A percentile compares a stretch with the other conserved stretches of the same genome.
Evolutionary conservation across 306 rosid species (phyloP).

Genomic region (Vachellia collinsii): DNA sequence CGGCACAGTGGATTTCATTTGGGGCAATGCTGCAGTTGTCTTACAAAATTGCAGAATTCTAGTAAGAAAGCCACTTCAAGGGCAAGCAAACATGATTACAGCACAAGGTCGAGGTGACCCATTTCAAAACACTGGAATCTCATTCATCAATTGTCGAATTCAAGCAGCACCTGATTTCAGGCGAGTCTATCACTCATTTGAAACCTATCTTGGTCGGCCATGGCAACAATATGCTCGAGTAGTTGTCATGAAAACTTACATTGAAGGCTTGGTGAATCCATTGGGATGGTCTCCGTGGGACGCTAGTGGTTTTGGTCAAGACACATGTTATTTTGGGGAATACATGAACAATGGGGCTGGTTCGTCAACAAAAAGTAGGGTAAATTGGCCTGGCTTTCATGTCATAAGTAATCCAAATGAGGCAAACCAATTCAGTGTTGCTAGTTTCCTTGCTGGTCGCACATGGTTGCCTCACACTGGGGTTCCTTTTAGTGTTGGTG

Average conservation of each 20-base stretch:
- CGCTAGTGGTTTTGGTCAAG: constrained; percentile 42
- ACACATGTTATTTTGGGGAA: constrained; percentile 64
- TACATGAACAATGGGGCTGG: constrained; percentile 67
- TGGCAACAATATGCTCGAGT: constrained; percentile 76
- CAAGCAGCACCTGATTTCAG: constrained; percentile 57
- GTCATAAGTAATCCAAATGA: constrained; percentile 41
- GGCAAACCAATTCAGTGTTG: not conserved
- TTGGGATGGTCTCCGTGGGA: constrained; percentile 44
- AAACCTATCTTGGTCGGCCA: constrained; percentile 78
- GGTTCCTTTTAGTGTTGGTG: not conserved
- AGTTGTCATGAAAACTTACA: constrained; percentile 55
- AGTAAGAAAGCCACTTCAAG: constrained; percentile 63
- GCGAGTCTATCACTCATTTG: constrained; percentile 40
- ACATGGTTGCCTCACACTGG: not conserved
- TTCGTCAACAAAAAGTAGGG: constrained; percentile 56
- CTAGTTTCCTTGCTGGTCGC: not conserved
- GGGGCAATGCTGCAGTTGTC: constrained; percentile 82
- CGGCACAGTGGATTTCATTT: constrained; percentile 83
- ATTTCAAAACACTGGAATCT: constrained; percentile 69
- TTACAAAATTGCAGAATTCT: constrained; percentile 67
- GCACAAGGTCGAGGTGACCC: constrained; percentile 49
- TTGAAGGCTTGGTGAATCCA: constrained; percentile 57
- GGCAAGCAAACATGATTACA: constrained; percentile 83
- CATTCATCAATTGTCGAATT: constrained; percentile 67
- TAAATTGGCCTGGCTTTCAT: constrained; percentile 74